A percentile compares a stretch with the other conserved stretches of the same genome.
phyloP scores from a whole-genome alignment of 1,284 basidiomycete species.

The Heterobasidion annosum region DNA sequence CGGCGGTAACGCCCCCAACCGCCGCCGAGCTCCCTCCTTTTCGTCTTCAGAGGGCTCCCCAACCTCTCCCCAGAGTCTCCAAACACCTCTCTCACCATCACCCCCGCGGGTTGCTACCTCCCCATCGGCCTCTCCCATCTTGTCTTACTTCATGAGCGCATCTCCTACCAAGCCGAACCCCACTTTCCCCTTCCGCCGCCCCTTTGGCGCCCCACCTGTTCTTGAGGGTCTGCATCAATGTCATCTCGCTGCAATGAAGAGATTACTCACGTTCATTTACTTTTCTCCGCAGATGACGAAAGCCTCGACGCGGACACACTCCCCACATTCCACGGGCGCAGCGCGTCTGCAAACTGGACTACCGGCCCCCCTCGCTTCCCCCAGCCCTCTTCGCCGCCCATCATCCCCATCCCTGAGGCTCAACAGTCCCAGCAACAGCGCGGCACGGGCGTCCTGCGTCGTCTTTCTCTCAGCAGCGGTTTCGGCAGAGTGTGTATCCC shows the following conservation, averaged over 20 bases:
- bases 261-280: background rate
- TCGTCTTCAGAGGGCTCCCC: conserved; percentile 40
- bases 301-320: conserved; percentile 22
- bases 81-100: conserved; percentile 32
- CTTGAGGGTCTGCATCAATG: conserved; percentile 43
- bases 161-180: conserved; percentile 37
- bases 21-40: conserved; percentile 30
- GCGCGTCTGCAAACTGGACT: conserved; percentile 32
- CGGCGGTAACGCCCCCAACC: conserved; percentile 21
- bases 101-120: conserved; percentile 38
- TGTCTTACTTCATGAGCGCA: conserved; percentile 58
- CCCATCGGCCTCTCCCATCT: conserved; percentile 55
- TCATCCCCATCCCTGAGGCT: conserved; percentile 28
- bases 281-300: conserved; percentile 25
- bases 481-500: conserved; percentile 42
- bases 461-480: conserved; percentile 58
- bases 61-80: conserved; percentile 23
- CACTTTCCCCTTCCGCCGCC: conserved; percentile 47
- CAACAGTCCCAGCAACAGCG: conserved; percentile 37
- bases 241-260: background rate
- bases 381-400: conserved; percentile 12
- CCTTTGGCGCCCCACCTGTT: conserved; percentile 38
- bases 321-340: conserved; percentile 18
- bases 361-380: conserved; percentile 44
- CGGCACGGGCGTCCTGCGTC: conserved; percentile 56